Evolutionary conservation across 805 yeast genomes (phyloP), one percentile per base, ranked within the genome.

Genomic region (Metschnikowia kofuensis): DNA sequence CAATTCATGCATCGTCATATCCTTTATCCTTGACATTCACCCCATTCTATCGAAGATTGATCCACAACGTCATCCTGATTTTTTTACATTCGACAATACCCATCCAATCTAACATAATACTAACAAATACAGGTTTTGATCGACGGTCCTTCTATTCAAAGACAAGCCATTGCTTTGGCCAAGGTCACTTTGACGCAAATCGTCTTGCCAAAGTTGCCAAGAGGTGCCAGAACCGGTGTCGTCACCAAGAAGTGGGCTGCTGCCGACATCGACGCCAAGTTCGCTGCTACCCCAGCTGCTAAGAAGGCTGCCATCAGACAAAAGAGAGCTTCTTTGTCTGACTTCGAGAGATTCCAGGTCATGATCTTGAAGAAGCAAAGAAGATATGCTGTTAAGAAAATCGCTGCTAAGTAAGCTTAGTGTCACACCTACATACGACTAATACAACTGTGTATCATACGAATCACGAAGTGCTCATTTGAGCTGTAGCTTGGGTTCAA

Each of bases 291-390:
- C 60, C 74, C 96, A 48, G 90, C 97, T 97, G 97, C 99, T 71
- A 88, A 92, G 87, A 91, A 90, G 83, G 86, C 94, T 69, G 97
- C 95, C 73, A 86, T 88, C 78, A 89, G 89, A 78, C 85, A 87
- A 77, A 89, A 85, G 78, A 89, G 99, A 84, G 77, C 95, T 68
- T 80, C 85, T 72, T 87, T 95, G 76, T 73, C 92, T 65, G 99
- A 94, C 79, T 94, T 94, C 69, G 97, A 94, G 83, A 91, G 99
- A 85, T 94, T 94, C 97, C 97, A 92, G 84, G 99, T 92, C 66
- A 74, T 87, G 76, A 95, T 90, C 67, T 84, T 90, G 76, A 94
- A 87, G 87, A 94, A 92, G 85, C 97, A 95, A 84, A 89, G 89
- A 80, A 87, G 90, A 80, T 86, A 76, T 75, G 88, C 90, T 78